Evolutionary conservation across 208 protist genomes (phyloP).

Genomic region (Endotrypanum monterogeii): DNA sequence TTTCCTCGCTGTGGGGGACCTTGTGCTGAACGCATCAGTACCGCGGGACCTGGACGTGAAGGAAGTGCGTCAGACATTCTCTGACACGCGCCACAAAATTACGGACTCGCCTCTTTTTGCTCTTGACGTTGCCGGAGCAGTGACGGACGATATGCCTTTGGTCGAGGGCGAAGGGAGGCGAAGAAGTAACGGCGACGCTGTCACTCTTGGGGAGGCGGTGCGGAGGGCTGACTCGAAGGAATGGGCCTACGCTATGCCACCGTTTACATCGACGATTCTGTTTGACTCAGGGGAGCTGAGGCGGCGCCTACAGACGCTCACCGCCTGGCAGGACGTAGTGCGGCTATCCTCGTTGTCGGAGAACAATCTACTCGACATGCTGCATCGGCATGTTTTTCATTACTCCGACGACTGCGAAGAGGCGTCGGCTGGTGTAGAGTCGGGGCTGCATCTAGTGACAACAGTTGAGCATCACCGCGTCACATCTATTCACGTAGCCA

Average conservation of each 20-base stretch:
- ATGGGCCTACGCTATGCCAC: conserved; percentile 72
- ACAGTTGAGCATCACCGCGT: conserved; percentile 32
- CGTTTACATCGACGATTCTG: conserved; percentile 52
- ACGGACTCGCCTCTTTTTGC: not conserved
- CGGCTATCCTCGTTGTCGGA: conserved; percentile 9
- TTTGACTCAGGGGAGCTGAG: conserved; percentile 17
- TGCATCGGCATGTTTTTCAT: conserved; percentile 26
- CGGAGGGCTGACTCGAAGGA: conserved; percentile 30
- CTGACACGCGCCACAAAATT: not conserved
- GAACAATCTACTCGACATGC: conserved; percentile 23
- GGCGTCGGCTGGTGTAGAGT: not conserved
- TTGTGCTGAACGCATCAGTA: conserved; percentile 31
- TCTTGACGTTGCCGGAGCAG: conserved; percentile 14
- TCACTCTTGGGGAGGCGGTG: conserved; percentile 49
- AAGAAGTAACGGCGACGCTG: conserved; percentile 23
- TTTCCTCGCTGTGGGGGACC: conserved; percentile 36
- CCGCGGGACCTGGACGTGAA: conserved; percentile 38
- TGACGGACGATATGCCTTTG: conserved; percentile 38
- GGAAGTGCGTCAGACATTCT: not conserved
- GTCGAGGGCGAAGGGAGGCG: conserved; percentile 50
- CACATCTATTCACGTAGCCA: conserved; percentile 20
- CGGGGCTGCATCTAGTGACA: conserved; percentile 29
- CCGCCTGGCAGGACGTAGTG: conserved; percentile 18
- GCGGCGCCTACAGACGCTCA: not conserved
- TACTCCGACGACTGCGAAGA: conserved; percentile 7